phyloP scores from a whole-genome alignment of 2,329 filamentous ascomycete species.

The Penicillium nordicum region DNA sequence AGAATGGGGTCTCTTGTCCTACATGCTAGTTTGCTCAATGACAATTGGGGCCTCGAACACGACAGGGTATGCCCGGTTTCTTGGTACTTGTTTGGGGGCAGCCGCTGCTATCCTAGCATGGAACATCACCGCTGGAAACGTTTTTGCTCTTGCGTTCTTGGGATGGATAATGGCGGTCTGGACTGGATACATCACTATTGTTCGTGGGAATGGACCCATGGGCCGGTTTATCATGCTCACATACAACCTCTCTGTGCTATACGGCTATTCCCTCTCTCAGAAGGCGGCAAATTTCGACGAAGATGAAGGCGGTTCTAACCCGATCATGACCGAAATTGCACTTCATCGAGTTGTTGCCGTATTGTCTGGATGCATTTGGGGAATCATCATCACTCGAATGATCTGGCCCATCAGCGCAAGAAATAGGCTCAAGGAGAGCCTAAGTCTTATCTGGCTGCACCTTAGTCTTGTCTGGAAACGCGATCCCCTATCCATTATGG shows the following conservation, averaged over 20 bases:
- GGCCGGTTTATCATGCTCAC: conserved; percentile 91
- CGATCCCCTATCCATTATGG: conserved; percentile 74
- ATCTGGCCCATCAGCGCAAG: conserved; percentile 94
- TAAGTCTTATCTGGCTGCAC: conserved; percentile 87
- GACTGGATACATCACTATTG: conserved; percentile 88
- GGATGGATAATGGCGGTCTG: conserved; percentile 77
- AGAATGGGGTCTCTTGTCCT: conserved; percentile 93
- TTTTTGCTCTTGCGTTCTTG: conserved; percentile 70
- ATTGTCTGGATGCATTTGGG: conserved; percentile 84
- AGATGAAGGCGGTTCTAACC: conserved; percentile 79
- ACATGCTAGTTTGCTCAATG: conserved; percentile 98
- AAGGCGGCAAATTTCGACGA: conserved; percentile 69
- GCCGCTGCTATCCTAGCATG: conserved; percentile 72
- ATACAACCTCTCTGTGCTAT: conserved; percentile 92
- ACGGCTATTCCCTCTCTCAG: conserved; percentile 85
- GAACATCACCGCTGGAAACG: conserved; percentile 71
- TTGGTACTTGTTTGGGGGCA: conserved; percentile 81
- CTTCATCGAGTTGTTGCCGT: conserved; percentile 85
- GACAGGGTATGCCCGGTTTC: conserved; percentile 79
- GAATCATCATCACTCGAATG: conserved; percentile 79
- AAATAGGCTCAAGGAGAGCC: conserved; percentile 80
- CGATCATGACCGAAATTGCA: conserved; percentile 82
- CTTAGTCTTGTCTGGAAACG: conserved; percentile 97
- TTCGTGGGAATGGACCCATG: conserved; percentile 78
- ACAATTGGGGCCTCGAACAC: conserved; percentile 95